Percentiles rank a stretch among this genome's conserved stretches.
These are phyloP conservation scores for Wickerhamomyces bisporus DNA, from an alignment of 805 yeast species.

Conservation along the genomic window DNA sequence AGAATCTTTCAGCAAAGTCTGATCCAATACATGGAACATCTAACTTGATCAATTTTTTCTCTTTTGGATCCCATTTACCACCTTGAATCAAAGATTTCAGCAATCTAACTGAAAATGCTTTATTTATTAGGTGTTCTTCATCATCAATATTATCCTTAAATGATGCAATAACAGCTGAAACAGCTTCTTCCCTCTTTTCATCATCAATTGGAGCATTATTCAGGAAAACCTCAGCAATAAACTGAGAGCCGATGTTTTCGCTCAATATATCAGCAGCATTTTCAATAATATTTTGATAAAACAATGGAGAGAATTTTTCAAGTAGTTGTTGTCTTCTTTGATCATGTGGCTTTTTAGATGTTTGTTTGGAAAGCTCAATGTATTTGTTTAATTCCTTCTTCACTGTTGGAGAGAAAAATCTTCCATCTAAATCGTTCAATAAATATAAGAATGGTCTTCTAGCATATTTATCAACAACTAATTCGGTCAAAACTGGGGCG, in stretches of 20 bases:
- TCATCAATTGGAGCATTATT: slow-evolving; percentile 43
- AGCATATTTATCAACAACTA: slow-evolving; percentile 68
- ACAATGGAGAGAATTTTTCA: slow-evolving; percentile 56
- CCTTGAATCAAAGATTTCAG: slow-evolving; percentile 77
- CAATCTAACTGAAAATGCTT: slow-evolving; percentile 70
- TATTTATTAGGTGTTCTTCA: slow-evolving; percentile 62
- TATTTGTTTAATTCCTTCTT: slow-evolving; percentile 57
- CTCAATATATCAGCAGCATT: slow-evolving; percentile 47
- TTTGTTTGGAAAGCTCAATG: slow-evolving; percentile 54
- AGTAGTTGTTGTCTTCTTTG: slow-evolving; percentile 70
- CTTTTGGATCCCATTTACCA: slow-evolving; percentile 73
- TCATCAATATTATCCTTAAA: slow-evolving; percentile 63
- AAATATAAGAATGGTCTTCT: slow-evolving; percentile 86
- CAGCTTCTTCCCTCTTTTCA: slow-evolving; percentile 38
- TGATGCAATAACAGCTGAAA: slow-evolving; percentile 51
- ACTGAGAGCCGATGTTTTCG: slow-evolving; percentile 82
- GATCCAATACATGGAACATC: slow-evolving; percentile 47
- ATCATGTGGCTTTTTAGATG: slow-evolving; percentile 81
- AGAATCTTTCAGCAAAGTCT: slow-evolving; percentile 52
- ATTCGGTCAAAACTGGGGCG: slow-evolving; percentile 44
- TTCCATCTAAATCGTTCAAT: slow-evolving; percentile 71
- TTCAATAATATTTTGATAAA: slow-evolving; percentile 50
- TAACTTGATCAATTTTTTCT: slow-evolving; percentile 41
- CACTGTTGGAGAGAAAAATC: slow-evolving; percentile 72
- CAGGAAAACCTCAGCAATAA: slow-evolving; percentile 68